phyloP scores from a whole-genome alignment of 371 early-diverging fungal species.

The Lichtheimia ornata region DNA sequence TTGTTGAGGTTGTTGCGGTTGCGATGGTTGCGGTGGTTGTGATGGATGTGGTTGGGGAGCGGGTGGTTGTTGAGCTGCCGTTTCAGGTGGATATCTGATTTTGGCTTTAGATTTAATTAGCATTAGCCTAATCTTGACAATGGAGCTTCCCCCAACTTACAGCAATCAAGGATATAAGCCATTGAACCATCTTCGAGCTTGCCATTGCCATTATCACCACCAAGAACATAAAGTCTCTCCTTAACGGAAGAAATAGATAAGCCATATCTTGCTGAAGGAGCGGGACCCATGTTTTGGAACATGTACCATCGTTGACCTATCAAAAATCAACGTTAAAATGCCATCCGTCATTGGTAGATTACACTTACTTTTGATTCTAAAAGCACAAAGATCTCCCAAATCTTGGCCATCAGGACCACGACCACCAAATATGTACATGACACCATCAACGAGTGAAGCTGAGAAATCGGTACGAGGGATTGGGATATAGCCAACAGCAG shows the following conservation, averaged over 20 bases:
- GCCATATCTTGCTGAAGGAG: constrained; percentile 67
- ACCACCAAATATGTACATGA: constrained; percentile 78
- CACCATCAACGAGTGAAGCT: constrained; percentile 67
- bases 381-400: constrained; percentile 72
- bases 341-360: neutral
- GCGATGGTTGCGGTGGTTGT: constrained; percentile 17
- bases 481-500: constrained; percentile 66
- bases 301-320: constrained; percentile 72
- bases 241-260: constrained; percentile 65
- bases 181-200: constrained; percentile 54
- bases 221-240: constrained; percentile 65
- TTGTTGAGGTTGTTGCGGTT: constrained; percentile 4
- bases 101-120: constrained; percentile 40
- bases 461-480: constrained; percentile 67
- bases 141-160: constrained; percentile 24
- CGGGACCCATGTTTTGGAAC: constrained; percentile 72
- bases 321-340: neutral
- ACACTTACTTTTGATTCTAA: constrained; percentile 62
- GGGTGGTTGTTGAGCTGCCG: constrained; percentile 23
- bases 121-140: neutral
- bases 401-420: constrained; percentile 60
- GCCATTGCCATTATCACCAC: constrained; percentile 59
- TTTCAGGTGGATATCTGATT: constrained; percentile 69
- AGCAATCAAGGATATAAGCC: constrained; percentile 68
- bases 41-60: constrained; percentile 15